Percentiles rank a stretch among this genome's conserved stretches.
phyloP scores from a whole-genome alignment of 2,329 filamentous ascomycete genomes.

The Exophiala sp. region DNA sequence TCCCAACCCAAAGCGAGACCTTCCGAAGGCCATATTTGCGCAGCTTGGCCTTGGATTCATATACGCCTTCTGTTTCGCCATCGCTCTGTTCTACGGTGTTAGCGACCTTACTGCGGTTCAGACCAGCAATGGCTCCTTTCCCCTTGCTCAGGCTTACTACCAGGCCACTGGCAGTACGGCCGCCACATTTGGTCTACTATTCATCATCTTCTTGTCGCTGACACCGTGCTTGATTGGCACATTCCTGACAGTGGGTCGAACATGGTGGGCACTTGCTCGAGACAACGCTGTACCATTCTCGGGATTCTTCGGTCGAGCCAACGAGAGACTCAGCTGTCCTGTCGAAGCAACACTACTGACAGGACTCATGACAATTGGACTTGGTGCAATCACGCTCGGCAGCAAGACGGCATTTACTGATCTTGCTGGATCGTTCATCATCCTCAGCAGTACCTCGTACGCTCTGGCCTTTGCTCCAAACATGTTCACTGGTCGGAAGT shows the following conservation, averaged over 20 bases:
- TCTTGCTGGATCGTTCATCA: conserved; percentile 57
- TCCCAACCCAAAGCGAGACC: conserved; percentile 57
- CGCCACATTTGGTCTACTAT: conserved; percentile 51
- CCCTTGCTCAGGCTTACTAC: conserved; percentile 63
- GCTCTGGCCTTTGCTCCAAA: conserved; percentile 51
- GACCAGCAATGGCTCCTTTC: conserved; percentile 53
- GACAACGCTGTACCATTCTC: conserved; percentile 57
- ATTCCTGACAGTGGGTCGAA: conserved; percentile 38
- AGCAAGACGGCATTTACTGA: conserved; percentile 49
- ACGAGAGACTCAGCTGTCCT: conserved; percentile 47
- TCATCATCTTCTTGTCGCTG: conserved; percentile 53
- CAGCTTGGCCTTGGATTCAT: conserved; percentile 48
- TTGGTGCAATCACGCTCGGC: conserved; percentile 50
- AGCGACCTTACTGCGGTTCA: conserved; percentile 40
- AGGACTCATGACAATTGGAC: conserved; percentile 48
- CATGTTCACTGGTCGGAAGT: conserved; percentile 49
- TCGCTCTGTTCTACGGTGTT: conserved; percentile 51
- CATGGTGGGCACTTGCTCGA: conserved; percentile 58
- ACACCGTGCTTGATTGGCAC: conserved; percentile 1
- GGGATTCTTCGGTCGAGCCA: conserved; percentile 47
- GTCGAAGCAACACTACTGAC: conserved; percentile 55
- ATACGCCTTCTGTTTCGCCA: conserved; percentile 46
- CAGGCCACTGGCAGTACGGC: conserved; percentile 52
- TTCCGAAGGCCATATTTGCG: conserved; percentile 46
- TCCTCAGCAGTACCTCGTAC: conserved; percentile 56